These are phyloP conservation scores for Alternaria gansuensis DNA, from an alignment of 2,329 filamentous ascomycete species.

Conservation along the genomic window DNA sequence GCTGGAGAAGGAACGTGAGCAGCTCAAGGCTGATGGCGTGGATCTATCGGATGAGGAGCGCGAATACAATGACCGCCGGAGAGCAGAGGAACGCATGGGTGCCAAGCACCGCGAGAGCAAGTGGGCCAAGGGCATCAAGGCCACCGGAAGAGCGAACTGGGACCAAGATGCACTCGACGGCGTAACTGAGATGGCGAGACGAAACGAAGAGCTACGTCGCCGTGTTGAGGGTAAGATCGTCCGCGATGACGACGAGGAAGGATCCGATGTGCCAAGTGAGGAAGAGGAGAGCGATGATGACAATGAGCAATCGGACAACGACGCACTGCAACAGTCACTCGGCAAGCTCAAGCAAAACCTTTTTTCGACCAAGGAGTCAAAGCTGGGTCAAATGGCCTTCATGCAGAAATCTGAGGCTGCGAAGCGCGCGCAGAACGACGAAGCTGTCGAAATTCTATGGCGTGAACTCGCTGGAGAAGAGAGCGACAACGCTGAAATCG, in stretches of 20 bases:
- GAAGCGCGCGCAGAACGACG: conserved; percentile 81
- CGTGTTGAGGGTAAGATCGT: conserved; percentile 78
- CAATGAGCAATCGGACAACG: conserved; percentile 66
- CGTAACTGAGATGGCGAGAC: conserved; percentile 80
- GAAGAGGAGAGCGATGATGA: conserved; percentile 64
- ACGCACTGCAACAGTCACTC: conserved; percentile 48
- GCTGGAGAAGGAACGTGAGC: conserved; percentile 65
- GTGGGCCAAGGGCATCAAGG: conserved; percentile 86
- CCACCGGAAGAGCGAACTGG: conserved; percentile 82
- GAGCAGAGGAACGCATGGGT: conserved; percentile 86
- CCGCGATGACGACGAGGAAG: conserved; percentile 59
- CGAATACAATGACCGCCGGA: conserved; percentile 73
- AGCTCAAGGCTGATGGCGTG: conserved; percentile 66
- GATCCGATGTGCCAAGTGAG: conserved; percentile 59
- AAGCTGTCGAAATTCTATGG: conserved; percentile 67
- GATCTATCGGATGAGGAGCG: conserved; percentile 70
- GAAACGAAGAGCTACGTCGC: conserved; percentile 81
- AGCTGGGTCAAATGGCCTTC: conserved; percentile 86
- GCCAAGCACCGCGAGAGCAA: conserved; percentile 87
- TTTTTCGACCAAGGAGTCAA: conserved; percentile 67
- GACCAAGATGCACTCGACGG: conserved; percentile 84
- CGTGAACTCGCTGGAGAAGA: conserved; percentile 73
- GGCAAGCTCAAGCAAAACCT: conserved; percentile 57
- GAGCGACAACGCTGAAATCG: conserved; percentile 60
- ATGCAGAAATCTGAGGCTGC: conserved; percentile 89